Conservation (phyloP, 306 rosid species). For the Medicago arabica region DNA sequence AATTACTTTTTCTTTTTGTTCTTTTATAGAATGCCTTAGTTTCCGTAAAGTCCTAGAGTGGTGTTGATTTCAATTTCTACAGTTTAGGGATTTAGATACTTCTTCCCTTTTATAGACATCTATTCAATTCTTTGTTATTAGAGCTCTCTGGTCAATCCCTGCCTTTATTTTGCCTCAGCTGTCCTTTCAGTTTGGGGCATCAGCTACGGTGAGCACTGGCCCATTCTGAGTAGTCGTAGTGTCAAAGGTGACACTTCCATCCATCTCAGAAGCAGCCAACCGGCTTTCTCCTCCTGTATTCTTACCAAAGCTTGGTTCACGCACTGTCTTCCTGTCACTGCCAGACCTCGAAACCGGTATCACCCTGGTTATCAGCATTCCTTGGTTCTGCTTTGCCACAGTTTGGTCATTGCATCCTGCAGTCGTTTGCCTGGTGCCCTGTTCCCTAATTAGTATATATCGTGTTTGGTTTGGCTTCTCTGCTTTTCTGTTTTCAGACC, state of each 20-base stretch:
- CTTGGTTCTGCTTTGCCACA: constrained; percentile 12
- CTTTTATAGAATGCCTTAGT: background rate
- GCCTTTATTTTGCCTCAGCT: constrained; percentile 2
- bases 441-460: background rate
- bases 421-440: background rate
- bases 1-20: constrained; percentile 9
- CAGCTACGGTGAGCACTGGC: background rate
- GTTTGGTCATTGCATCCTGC: background rate
- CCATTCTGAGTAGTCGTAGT: background rate
- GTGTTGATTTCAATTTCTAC: constrained; percentile 3
- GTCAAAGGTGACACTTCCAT: background rate
- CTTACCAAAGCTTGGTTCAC: background rate
- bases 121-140: background rate
- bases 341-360: background rate
- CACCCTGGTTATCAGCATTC: background rate
- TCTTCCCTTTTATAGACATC: background rate
- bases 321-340: background rate
- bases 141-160: background rate
- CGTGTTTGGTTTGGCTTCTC: constrained; percentile 2
- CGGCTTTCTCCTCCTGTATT: background rate
- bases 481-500: background rate
- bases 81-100: constrained; percentile 4
- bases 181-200: background rate
- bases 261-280: background rate
- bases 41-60: background rate